A percentile compares a stretch with the other conserved stretches of the same genome.
Conservation (phyloP, 192 early-diverging fungal genomes). For the Gonapodya sp. region DNA sequence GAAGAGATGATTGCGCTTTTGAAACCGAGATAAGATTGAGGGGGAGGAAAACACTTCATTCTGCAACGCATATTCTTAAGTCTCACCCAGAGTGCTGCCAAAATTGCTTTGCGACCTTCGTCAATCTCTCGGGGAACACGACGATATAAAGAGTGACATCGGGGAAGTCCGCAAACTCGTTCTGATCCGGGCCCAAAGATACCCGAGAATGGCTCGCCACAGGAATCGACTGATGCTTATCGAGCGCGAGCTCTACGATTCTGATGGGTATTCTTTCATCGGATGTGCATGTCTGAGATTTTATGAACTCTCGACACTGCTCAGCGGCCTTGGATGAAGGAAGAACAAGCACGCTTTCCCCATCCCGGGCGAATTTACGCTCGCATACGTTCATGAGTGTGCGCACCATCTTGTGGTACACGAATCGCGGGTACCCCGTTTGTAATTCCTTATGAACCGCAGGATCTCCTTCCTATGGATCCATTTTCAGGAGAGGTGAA, state of each 20-base stretch:
- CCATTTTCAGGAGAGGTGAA: not conserved
- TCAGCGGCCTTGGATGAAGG: slow-evolving; percentile 57
- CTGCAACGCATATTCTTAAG: no score
- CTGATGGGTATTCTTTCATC: slow-evolving; percentile 24
- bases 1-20: slow-evolving; percentile 46
- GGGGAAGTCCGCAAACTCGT: slow-evolving; percentile 5
- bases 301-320: slow-evolving; percentile 57
- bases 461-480: slow-evolving; percentile 43
- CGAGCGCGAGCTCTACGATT: slow-evolving; percentile 55
- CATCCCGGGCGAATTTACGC: slow-evolving; percentile 51
- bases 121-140: slow-evolving; percentile 61
- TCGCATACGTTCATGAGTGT: slow-evolving; percentile 28
- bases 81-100: slow-evolving; percentile 95
- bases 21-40: no score
- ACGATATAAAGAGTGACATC: slow-evolving; percentile 54
- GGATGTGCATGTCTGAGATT: slow-evolving; percentile 15
- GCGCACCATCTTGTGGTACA: slow-evolving; percentile 57
- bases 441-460: slow-evolving; percentile 60
- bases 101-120: slow-evolving; percentile 75
- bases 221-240: slow-evolving; percentile 31
- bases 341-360: slow-evolving; percentile 63
- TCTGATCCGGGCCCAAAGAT: not conserved
- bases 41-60: no score
- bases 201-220: slow-evolving; percentile 24
- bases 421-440: slow-evolving; percentile 90